Conservation (phyloP, 2,329 filamentous ascomycete genomes). For the Monilinia polystroma region DNA sequence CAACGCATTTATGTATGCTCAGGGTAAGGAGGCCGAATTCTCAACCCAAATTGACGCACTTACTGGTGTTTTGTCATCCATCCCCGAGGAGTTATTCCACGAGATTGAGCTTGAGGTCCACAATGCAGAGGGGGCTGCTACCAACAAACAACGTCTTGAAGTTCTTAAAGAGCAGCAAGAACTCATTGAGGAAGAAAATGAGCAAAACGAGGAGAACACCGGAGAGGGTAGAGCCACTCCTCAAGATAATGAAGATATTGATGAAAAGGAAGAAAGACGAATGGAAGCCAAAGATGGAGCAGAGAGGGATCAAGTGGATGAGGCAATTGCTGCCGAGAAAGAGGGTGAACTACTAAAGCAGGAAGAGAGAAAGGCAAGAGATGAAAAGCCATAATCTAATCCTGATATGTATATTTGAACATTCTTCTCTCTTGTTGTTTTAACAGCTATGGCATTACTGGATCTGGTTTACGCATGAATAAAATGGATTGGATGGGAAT, state of each 20-base stretch:
- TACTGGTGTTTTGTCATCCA: conserved; percentile 86
- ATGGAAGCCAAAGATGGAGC: conserved; percentile 50
- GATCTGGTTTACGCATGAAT: conserved; percentile 32
- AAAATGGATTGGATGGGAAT: conserved; percentile 26
- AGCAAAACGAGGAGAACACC: conserved; percentile 82
- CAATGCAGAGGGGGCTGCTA: conserved; percentile 92
- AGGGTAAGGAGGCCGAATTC: conserved; percentile 78
- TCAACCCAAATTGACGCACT: conserved; percentile 89
- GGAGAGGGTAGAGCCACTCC: conserved; percentile 71
- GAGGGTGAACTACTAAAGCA: conserved; percentile 50
- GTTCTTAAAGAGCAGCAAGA: conserved; percentile 98
- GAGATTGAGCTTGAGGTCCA: conserved; percentile 98
- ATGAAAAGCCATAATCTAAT: conserved; percentile 26
- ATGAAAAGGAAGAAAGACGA: conserved; percentile 81
- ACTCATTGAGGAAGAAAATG: conserved; percentile 93
- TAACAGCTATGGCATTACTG: conserved; percentile 31
- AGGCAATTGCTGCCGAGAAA: conserved; percentile 56
- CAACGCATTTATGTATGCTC: conserved; percentile 96
- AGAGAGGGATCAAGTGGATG: conserved; percentile 50
- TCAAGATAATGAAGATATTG: conserved; percentile 87
- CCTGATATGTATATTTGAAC: conserved; percentile 24
- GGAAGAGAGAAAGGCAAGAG: conserved; percentile 40
- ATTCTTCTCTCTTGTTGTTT: conserved; percentile 34
- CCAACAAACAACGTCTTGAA: conserved; percentile 98
- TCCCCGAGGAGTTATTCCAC: conserved; percentile 98